phyloP scores from a whole-genome alignment of 805 yeast species.

The Pichia membranifaciens region DNA sequence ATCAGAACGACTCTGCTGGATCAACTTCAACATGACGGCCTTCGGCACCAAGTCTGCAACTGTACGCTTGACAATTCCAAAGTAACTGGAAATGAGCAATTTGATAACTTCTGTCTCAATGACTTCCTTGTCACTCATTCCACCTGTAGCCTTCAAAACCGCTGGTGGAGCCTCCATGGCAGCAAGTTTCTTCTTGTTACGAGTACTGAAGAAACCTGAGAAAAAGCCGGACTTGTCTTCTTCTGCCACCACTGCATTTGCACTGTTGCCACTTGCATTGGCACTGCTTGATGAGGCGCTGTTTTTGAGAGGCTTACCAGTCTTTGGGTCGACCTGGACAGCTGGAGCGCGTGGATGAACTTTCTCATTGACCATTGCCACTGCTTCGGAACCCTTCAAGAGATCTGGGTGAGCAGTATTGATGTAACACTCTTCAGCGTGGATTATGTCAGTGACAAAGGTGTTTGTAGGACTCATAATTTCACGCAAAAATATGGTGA shows the following conservation, averaged over 20 bases:
- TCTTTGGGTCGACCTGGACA: slow-evolving; percentile 77
- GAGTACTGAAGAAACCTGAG: slow-evolving; percentile 89
- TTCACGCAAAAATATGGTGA: slow-evolving; percentile 73
- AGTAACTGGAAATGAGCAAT: slow-evolving; percentile 83
- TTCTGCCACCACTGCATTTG: slow-evolving; percentile 26
- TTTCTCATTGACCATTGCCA: slow-evolving; percentile 87
- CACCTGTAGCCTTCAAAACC: slow-evolving; percentile 86
- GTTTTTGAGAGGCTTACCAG: slow-evolving; percentile 60
- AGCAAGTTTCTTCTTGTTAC: slow-evolving; percentile 89
- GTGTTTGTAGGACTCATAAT: slow-evolving; percentile 79
- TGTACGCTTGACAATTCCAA: slow-evolving; percentile 86
- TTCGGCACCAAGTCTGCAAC: slow-evolving; percentile 92
- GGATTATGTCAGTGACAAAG: slow-evolving; percentile 78
- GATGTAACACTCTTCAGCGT: slow-evolving; percentile 86
- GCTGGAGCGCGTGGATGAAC: slow-evolving; percentile 63
- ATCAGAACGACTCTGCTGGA: slow-evolving; percentile 75
- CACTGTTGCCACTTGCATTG: slow-evolving; percentile 32
- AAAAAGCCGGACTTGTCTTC: slow-evolving; percentile 72
- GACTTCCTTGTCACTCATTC: slow-evolving; percentile 89
- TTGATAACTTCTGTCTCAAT: slow-evolving; percentile 97
- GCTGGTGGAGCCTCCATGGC: slow-evolving; percentile 98
- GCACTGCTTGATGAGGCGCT: neutral
- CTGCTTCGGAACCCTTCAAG: slow-evolving; percentile 89
- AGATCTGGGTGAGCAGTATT: slow-evolving; percentile 98
- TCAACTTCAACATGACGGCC: slow-evolving; percentile 89